Evolutionary conservation across 345 rosid species (phyloP).

Genomic region (Conringia planisiliqua): DNA sequence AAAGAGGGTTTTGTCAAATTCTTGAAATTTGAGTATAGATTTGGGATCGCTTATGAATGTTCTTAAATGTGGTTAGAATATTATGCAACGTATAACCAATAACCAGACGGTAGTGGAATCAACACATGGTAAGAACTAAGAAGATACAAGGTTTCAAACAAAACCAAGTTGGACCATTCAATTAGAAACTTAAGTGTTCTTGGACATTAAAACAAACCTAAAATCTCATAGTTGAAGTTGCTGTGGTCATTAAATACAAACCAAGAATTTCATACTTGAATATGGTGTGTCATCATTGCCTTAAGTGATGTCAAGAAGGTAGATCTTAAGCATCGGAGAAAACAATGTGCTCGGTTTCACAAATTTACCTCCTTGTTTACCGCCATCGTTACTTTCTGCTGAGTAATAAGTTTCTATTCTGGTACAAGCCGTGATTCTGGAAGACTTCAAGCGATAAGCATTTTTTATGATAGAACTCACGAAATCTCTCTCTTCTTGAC

Average conservation of each 20-base stretch:
- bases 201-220: background rate
- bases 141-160: too few relatives aligned
- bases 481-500: slow-evolving; percentile 9
- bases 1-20: background rate
- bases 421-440: background rate
- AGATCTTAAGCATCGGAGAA: slow-evolving; percentile 28
- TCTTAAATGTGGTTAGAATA: background rate
- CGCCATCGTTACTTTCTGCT: background rate
- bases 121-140: background rate
- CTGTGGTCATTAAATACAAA: too few relatives aligned
- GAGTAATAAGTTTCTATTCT: background rate
- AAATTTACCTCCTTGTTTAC: slow-evolving; percentile 25
- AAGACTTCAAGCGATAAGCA: background rate
- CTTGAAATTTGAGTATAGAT: background rate
- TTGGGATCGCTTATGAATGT: background rate
- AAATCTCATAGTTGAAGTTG: background rate
- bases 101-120: background rate
- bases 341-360: slow-evolving; percentile 17
- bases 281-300: slow-evolving; percentile 26
- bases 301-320: slow-evolving; percentile 36
- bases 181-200: background rate
- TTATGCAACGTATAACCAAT: background rate
- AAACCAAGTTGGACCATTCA: background rate
- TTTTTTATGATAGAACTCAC: slow-evolving; percentile 3
- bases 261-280: background rate